Base-by-base conservation (phyloP, 2,329 filamentous ascomycete genomes). In the Monilinia laxa region DNA sequence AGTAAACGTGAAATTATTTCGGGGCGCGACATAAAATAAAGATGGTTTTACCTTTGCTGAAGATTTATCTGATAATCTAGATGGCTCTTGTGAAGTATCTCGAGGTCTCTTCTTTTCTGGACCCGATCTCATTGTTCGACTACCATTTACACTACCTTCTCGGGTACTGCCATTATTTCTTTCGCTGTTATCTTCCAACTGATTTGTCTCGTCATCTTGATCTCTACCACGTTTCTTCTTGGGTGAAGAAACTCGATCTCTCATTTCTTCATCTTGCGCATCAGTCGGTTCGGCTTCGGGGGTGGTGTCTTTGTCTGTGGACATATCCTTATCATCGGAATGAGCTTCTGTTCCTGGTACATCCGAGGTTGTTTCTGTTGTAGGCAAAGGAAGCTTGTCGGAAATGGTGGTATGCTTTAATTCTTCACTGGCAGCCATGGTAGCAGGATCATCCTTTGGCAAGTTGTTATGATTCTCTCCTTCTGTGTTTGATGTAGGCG, bases 101-200 rank as follows among this genome's bases (percentile, higher is more conserved):
- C 87, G 82, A 67, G 83, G 80, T 59, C 87, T 82, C 77, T 89
- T 89, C 80, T 89, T 89, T 77, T 89, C 85, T 23, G 87, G 87
- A 73, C 87, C 86, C 55, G 81, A 81, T 71, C 84, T 80, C 74
- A 70, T 72, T 31, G 72, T 75, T 51, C 75, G 70, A 64, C 65
- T 72, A 0, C 73, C 74, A 68, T 75, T 75, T 42, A 68, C 49
- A 68, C 74, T 76, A 70, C 81, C 82, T 69, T 80, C 81, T 38
- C 78, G 76, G 45, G 77, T 75, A 66, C 77, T 75, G 56, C 77
- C 77, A 65, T 76, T 75, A 65, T 78, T 77, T 25, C 72, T 70
- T 47, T 78, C 77, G 49, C 79, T 76, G 6, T 76, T 66, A 5
- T 71, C 71, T 3, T 73, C 74, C 16, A 67, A 51, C 14, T 73